Conservation (phyloP, 805 yeast genomes). For the Ogataea nonfermentans region DNA sequence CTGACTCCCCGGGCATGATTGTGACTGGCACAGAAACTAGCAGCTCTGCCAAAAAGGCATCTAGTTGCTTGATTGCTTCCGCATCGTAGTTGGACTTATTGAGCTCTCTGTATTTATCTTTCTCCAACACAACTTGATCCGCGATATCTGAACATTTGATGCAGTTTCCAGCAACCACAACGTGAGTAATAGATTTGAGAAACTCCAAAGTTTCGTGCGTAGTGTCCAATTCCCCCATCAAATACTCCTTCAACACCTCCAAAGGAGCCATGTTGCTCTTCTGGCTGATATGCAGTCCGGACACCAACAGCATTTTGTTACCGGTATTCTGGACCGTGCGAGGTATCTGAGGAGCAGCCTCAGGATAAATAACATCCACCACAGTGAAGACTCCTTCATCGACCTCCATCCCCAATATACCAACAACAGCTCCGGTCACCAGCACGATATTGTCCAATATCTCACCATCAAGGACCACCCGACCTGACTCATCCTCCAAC, state of each 20-base stretch:
- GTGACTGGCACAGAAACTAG: constrained; percentile 63
- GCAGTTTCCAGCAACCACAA: constrained; percentile 76
- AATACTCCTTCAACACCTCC: constrained; percentile 63
- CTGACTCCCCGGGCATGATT: constrained; percentile 80
- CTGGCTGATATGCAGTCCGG: constrained; percentile 65
- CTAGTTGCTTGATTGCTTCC: constrained; percentile 53
- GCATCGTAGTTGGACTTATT: constrained; percentile 52
- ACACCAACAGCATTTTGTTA: constrained; percentile 63
- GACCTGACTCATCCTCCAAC: constrained; percentile 92
- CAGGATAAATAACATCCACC: constrained; percentile 75
- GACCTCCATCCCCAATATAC: constrained; percentile 81
- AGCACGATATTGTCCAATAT: constrained; percentile 56
- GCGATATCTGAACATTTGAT: constrained; percentile 23
- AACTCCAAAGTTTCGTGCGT: constrained; percentile 21
- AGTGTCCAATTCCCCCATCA: constrained; percentile 60
- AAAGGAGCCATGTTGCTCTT: constrained; percentile 43
- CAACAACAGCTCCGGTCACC: constrained; percentile 89
- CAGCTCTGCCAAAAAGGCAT: constrained; percentile 54
- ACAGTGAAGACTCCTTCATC: constrained; percentile 82
- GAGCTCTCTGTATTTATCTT: constrained; percentile 47
- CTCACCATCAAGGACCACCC: constrained; percentile 70
- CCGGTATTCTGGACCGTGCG: constrained; percentile 21
- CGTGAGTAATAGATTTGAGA: constrained; percentile 37
- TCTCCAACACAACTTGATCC: constrained; percentile 28
- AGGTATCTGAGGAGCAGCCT: constrained; percentile 53